Base-by-base conservation (phyloP, 208 protist species). In the Crithidia acanthocephali region DNA sequence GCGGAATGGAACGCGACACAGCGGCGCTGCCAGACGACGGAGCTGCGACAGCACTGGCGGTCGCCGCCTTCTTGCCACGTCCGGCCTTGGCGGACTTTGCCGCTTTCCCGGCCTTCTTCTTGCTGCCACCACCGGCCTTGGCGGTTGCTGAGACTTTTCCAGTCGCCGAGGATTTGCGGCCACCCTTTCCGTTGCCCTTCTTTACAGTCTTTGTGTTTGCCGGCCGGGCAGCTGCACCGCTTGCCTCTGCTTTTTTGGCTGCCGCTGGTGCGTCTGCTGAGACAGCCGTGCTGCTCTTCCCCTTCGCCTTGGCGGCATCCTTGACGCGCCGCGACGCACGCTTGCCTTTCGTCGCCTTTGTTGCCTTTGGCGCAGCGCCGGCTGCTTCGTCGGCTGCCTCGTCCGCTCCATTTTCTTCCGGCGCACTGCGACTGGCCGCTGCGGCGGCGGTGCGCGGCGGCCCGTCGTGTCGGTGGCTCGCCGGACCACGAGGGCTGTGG, bases 1-100 rank as follows among this genome's bases (percentile, higher is more conserved):
- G 64, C 18, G 76, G 76, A 45, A 81, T 75, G 2, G 76, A 81
- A 23, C 44, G 76, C 16, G 70, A 72, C 1, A 59, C 73, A 16
- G 50, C 59, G 23, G 16, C 1, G 62, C 51, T 0, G 51, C 52
- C 18, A 23, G 55, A 20, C 20, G 55, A 59, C 0, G 55, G 9
- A n/a, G 51, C 51, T 7, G 27, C 55, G 3, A 32, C 15, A 15
- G 32, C 28, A 6, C 8, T 7, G 28, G 18, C 3, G 16, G 52
- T 4, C 7, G 40, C 28, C 3, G 45, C 37, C 72, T 50, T 64
- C 42, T 45, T 59, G 11, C 33, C 20, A 15, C 18, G 42, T 5
- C 18, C 52, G 30, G 55, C 33, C 59, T 65, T 68, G 23, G 42
- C 7, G 8, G 13, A 42, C 15, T 27, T 42, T 25, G 13, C 16